These are phyloP conservation scores for Microthlaspi erraticum DNA, from an alignment of 345 rosid species.

Conservation along the genomic window DNA sequence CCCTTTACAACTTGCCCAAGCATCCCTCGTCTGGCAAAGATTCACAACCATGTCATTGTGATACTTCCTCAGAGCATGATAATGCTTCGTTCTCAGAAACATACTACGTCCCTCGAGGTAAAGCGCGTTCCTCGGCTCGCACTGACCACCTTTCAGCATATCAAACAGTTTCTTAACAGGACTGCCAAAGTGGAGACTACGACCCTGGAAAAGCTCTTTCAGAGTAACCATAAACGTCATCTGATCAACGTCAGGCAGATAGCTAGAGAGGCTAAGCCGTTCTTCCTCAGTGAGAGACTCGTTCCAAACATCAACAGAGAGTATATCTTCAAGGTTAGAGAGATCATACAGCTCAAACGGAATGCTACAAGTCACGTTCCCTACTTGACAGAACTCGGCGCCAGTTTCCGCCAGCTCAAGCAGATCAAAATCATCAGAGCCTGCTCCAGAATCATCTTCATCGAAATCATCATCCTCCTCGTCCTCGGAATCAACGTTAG, in stretches of 20 bases:
- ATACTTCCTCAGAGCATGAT: constrained; percentile 79
- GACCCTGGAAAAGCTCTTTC: constrained; percentile 77
- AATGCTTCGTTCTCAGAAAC: constrained; percentile 75
- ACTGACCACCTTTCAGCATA: constrained; percentile 91
- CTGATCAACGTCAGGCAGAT: constrained; percentile 89
- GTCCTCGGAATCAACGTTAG: constrained; percentile 63
- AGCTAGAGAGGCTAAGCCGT: constrained; percentile 65
- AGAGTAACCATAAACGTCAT: constrained; percentile 63
- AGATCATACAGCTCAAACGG: constrained; percentile 95
- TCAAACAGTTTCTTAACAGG: constrained; percentile 80
- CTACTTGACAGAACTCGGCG: constrained; percentile 89
- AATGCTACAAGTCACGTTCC: constrained; percentile 75
- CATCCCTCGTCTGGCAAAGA: constrained; percentile 88
- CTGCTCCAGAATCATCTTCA: constrained; percentile 96
- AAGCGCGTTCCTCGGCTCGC: constrained; percentile 94
- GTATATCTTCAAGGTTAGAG: constrained; percentile 66
- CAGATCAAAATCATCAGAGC: constrained; percentile 96
- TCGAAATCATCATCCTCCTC: constrained; percentile 73
- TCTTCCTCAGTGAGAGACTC: constrained; percentile 85
- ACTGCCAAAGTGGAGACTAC: constrained; percentile 88
- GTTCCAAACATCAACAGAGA: constrained; percentile 97
- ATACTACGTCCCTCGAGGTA: constrained; percentile 77
- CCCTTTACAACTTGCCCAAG: constrained; percentile 81
- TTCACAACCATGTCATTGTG: constrained; percentile 79
- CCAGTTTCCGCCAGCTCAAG: constrained; percentile 90